Percentiles rank a stretch among this genome's conserved stretches.
phyloP scores from a whole-genome alignment of 2,329 filamentous ascomycete species.

The Penicillium sp. region DNA sequence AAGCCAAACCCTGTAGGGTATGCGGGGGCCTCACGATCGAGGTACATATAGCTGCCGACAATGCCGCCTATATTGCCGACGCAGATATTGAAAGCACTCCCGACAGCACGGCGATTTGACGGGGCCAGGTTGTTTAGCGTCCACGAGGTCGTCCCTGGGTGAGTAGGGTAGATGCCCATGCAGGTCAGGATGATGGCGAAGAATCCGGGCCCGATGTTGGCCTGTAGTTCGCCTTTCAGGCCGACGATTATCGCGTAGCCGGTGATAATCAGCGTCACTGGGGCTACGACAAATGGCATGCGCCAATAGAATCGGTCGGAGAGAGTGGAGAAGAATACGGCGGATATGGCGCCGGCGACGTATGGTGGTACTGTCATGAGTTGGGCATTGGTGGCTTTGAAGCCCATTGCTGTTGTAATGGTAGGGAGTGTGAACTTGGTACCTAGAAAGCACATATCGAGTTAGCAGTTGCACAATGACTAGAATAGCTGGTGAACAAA shows the following conservation, averaged over 20 bases:
- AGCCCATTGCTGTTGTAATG: slow-evolving; percentile 37
- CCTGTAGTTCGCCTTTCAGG: slow-evolving; percentile 13
- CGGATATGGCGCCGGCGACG: slow-evolving; percentile 17
- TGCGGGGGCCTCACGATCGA: slow-evolving; percentile 10
- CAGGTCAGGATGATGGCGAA: slow-evolving; percentile 20
- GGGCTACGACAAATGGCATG: slow-evolving; percentile 17
- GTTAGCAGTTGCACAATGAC: not conserved
- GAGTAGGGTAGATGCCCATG: slow-evolving; percentile 21
- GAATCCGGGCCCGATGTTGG: slow-evolving; percentile 13
- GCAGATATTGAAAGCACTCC: slow-evolving; percentile 15
- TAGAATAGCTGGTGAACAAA: not conserved
- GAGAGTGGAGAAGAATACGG: slow-evolving; percentile 14
- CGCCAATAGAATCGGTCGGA: slow-evolving; percentile 20
- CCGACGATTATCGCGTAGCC: slow-evolving; percentile 18
- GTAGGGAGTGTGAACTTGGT: slow-evolving; percentile 34
- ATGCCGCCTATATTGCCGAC: slow-evolving; percentile 17
- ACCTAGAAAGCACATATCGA: slow-evolving; percentile 26
- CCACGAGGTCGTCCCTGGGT: slow-evolving; percentile 23
- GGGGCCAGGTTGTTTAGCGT: slow-evolving; percentile 21
- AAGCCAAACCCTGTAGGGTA: slow-evolving; percentile 18
- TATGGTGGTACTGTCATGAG: slow-evolving; percentile 25
- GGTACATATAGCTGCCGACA: slow-evolving; percentile 18
- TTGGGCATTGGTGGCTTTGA: slow-evolving; percentile 31
- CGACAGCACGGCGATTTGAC: slow-evolving; percentile 13
- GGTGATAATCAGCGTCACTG: slow-evolving; percentile 1